Conservation (phyloP, 495 filamentous ascomycete species). For the Choiromyces venosus region DNA sequence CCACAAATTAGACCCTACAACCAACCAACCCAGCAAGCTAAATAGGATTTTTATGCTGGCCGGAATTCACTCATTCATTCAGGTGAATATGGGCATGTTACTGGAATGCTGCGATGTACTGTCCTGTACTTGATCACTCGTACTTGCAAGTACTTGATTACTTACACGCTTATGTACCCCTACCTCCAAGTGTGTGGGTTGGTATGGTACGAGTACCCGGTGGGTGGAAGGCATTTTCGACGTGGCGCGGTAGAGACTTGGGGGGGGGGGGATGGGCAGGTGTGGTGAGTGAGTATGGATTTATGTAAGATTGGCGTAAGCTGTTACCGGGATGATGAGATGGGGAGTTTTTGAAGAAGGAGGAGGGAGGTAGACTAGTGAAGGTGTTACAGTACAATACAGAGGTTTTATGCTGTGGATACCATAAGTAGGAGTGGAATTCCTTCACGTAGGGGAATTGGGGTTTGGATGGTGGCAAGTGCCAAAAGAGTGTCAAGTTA, state of each 20-base stretch:
- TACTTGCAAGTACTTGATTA: not conserved
- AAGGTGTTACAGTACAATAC: too few relatives aligned
- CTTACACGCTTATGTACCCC: not conserved
- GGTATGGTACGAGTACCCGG: too few relatives aligned
- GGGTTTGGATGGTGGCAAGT: too few relatives aligned
- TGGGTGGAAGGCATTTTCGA: not conserved
- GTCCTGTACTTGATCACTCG: not conserved
- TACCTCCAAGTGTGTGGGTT: too few relatives aligned
- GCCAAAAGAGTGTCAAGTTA: too few relatives aligned
- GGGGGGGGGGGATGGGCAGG: not conserved
- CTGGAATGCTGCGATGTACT: not conserved
- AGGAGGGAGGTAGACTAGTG: too few relatives aligned
- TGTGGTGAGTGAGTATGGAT: not conserved
- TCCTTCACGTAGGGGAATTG: too few relatives aligned
- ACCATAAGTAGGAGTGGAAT: too few relatives aligned
- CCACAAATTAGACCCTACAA: not conserved
- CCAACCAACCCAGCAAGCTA: not conserved
- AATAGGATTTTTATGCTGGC: not conserved
- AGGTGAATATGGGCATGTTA: not conserved
- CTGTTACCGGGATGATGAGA: too few relatives aligned
- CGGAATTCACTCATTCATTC: not conserved
- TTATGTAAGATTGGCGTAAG: not conserved
- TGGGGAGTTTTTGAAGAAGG: too few relatives aligned
- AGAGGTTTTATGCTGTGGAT: too few relatives aligned
- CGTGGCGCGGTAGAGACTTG: not conserved